phyloP scores from a whole-genome alignment of 2,329 filamentous ascomycete species.

The Cryphonectria nitschkei region DNA sequence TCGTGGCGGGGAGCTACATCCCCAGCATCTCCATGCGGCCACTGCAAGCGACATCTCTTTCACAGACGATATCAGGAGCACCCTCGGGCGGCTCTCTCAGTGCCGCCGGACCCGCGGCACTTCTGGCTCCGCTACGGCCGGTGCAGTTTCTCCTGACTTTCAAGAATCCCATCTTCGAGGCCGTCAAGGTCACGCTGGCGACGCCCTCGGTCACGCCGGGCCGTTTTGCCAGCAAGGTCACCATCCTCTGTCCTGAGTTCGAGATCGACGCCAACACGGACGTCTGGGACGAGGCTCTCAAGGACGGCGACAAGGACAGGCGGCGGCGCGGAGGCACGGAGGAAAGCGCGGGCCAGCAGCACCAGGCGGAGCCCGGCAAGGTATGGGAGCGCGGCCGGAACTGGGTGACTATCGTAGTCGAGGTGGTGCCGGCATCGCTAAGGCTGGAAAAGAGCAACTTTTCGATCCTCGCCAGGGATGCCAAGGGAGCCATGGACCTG shows the following conservation, averaged over 20 bases:
- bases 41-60: conserved; percentile 42
- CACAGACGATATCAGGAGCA: conserved; percentile 29
- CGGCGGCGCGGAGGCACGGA: conserved; percentile 35
- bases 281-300: conserved; percentile 84
- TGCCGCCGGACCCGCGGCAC: conserved; percentile 24
- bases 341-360: conserved; percentile 49
- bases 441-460: conserved; percentile 39
- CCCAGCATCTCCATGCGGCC: conserved; percentile 77
- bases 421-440: conserved; percentile 73
- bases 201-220: conserved; percentile 81
- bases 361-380: conserved; percentile 83
- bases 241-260: conserved; percentile 91
- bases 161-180: conserved; percentile 92
- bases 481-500: conserved; percentile 45
- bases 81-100: conserved; percentile 25
- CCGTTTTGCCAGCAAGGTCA: conserved; percentile 77
- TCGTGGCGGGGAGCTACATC: conserved; percentile 87
- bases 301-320: conserved; percentile 46
- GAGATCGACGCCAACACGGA: conserved; percentile 91
- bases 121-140: conserved; percentile 62
- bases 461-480: conserved; percentile 33
- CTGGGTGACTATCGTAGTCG: conserved; percentile 92
- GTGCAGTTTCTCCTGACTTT: conserved; percentile 87
- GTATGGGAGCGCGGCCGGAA: conserved; percentile 95
- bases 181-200: conserved; percentile 83